A percentile compares a stretch with the other conserved stretches of the same genome.
Conservation (phyloP, 768 basidiomycete species). For the Russula emetica region DNA sequence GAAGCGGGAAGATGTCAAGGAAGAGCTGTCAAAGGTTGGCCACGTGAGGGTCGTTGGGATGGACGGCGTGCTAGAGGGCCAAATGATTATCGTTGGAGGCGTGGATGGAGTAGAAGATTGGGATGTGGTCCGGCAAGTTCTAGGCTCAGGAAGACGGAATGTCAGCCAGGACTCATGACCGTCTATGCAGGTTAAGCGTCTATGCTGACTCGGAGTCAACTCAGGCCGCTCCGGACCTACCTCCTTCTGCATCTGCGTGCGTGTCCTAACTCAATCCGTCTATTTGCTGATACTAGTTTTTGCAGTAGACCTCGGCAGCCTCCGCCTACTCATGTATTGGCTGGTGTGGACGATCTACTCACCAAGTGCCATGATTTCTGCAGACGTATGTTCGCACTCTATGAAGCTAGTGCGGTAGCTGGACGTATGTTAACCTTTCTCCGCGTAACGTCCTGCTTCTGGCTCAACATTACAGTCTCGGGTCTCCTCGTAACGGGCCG, state of each 20-base stretch:
- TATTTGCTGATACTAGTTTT: background rate
- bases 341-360: slow-evolving; percentile 67
- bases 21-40: slow-evolving; percentile 2
- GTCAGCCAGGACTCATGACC: slow-evolving; percentile 1
- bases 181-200: slow-evolving; percentile 12
- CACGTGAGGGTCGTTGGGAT: slow-evolving; percentile 19
- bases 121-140: slow-evolving; percentile 56
- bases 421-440: slow-evolving; percentile 3
- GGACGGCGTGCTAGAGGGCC: slow-evolving; percentile 47
- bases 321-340: slow-evolving; percentile 39
- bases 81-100: slow-evolving; percentile 52
- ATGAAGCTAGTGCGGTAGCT: slow-evolving; percentile 46
- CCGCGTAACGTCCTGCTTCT: background rate
- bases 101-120: slow-evolving; percentile 56
- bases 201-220: slow-evolving; percentile 2
- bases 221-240: background rate
- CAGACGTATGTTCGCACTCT: slow-evolving; percentile 49
- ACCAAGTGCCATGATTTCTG: slow-evolving; percentile 54
- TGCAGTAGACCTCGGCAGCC: slow-evolving; percentile 11
- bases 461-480: slow-evolving; percentile 45
- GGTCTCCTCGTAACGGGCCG: slow-evolving; percentile 73
- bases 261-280: background rate
- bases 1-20: slow-evolving; percentile 18
- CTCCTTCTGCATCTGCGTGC: slow-evolving; percentile 5
- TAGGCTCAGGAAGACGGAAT: background rate